These are phyloP conservation scores for Leucosporidium creatinivorum DNA, from an alignment of 768 basidiomycete genomes.

Conservation along the genomic window DNA sequence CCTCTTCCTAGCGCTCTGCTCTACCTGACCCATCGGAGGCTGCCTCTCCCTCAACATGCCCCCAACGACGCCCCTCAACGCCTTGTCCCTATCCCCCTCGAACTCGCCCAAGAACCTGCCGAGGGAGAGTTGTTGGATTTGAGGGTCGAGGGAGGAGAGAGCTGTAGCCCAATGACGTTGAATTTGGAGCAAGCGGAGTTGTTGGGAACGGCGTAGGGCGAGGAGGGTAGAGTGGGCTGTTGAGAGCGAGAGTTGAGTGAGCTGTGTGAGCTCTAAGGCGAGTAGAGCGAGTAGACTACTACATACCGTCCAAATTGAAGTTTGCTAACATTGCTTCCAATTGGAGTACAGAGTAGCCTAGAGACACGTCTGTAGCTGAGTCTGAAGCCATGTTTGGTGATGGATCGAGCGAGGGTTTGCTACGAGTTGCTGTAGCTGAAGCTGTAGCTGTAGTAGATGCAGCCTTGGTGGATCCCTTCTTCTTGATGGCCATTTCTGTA, in stretches of 20 bases:
- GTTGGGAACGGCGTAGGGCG: not conserved
- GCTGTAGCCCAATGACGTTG: constrained; percentile 10
- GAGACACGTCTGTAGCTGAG: too few species aligned
- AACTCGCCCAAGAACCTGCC: constrained; percentile 12
- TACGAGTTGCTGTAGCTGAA: not conserved
- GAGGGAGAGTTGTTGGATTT: not conserved
- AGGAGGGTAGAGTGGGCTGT: not conserved
- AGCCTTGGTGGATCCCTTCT: not conserved
- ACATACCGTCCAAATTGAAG: not conserved
- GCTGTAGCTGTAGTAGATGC: not conserved
- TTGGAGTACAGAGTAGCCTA: not conserved
- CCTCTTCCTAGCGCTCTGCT: constrained; percentile 14
- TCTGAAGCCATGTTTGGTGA: not conserved
- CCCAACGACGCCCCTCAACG: constrained; percentile 5
- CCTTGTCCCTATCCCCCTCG: not conserved
- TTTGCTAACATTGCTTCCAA: not conserved
- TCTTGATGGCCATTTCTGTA: not conserved
- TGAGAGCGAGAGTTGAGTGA: constrained; percentile 4
- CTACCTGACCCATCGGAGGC: not conserved
- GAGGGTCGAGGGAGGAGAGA: constrained; percentile 14
- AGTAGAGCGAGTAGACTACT: not conserved
- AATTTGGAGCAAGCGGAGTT: constrained; percentile 1
- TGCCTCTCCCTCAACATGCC: constrained; percentile 3
- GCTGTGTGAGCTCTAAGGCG: not conserved
- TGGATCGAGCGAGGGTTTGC: not conserved